These are phyloP conservation scores for Pseudogymnoascus verrucosus DNA, from an alignment of 2,329 filamentous ascomycete genomes.

Conservation along the genomic window DNA sequence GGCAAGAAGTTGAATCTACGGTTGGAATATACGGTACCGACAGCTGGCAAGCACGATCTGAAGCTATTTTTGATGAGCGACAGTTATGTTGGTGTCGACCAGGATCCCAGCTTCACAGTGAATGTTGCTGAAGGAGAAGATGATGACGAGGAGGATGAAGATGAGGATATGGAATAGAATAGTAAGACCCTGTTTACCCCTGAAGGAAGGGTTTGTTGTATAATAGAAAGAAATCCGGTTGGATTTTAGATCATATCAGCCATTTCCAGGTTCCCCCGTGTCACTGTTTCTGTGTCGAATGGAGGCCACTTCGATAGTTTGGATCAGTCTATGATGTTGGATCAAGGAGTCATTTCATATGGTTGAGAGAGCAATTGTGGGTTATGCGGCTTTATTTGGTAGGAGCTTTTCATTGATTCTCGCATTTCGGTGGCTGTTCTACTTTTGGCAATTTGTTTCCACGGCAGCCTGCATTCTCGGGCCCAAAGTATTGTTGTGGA, in stretches of 20 bases:
- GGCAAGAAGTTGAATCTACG: conserved; percentile 67
- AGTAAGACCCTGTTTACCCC: conserved; percentile 9
- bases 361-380: not conserved
- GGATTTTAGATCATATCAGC: not conserved
- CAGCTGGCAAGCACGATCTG: conserved; percentile 74
- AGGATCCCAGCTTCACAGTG: conserved; percentile 83
- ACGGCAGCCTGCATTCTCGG: conserved; percentile 2
- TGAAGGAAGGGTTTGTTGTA: conserved; percentile 7
- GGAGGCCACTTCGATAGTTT: not conserved
- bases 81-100: conserved; percentile 93
- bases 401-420: conserved; percentile 3
- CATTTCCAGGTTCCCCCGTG: conserved; percentile 5
- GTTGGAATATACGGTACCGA: conserved; percentile 82
- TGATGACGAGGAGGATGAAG: conserved; percentile 79
- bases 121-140: conserved; percentile 89
- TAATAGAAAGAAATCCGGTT: conserved; percentile 1
- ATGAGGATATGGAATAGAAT: conserved; percentile 41
- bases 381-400: not conserved
- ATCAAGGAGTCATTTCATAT: not conserved
- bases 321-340: not conserved
- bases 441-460: not conserved
- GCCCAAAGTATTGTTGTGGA: conserved; percentile 1
- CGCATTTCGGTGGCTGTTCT: not conserved
- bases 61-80: conserved; percentile 96
- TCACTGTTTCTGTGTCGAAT: not conserved